Percentiles rank a stretch among this genome's conserved stretches.
phyloP scores from a whole-genome alignment of 768 basidiomycete species.

The Tulasnella sp. region DNA sequence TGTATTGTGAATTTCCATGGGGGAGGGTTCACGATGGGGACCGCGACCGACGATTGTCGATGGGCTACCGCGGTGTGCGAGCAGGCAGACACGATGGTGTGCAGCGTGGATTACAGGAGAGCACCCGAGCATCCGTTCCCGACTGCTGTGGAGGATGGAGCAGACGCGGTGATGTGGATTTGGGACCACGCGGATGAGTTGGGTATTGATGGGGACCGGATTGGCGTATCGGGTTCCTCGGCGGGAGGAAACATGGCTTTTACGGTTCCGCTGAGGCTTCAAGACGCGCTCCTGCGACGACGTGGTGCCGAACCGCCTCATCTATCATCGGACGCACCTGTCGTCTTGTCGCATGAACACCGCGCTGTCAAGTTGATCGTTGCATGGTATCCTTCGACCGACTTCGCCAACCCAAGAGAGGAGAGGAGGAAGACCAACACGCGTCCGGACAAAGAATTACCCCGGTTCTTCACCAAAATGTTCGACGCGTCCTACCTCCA shows the following conservation, averaged over 20 bases:
- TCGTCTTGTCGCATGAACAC: not conserved
- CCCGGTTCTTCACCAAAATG: slow-evolving; percentile 28
- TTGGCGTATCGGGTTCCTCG: slow-evolving; percentile 31
- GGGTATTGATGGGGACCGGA: slow-evolving; percentile 29
- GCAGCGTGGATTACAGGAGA: slow-evolving; percentile 32
- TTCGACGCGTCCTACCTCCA: slow-evolving; percentile 32
- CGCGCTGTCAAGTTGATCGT: slow-evolving; percentile 27
- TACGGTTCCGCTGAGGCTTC: slow-evolving; percentile 26
- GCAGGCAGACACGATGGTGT: slow-evolving; percentile 27
- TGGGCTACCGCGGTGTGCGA: slow-evolving; percentile 27
- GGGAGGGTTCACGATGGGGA: slow-evolving; percentile 1
- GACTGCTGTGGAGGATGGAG: slow-evolving; percentile 32
- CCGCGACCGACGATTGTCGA: slow-evolving; percentile 30
- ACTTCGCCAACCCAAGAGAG: slow-evolving; percentile 29
- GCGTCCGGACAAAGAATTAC: slow-evolving; percentile 27
- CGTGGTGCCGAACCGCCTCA: slow-evolving; percentile 5
- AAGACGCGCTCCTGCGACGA: slow-evolving; percentile 23
- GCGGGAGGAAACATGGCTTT: slow-evolving; percentile 33
- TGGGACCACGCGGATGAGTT: slow-evolving; percentile 25
- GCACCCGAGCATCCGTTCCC: slow-evolving; percentile 33
- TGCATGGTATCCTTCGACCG: slow-evolving; percentile 31
- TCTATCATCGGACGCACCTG: not conserved
- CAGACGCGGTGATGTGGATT: slow-evolving; percentile 30
- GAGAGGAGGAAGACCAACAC: slow-evolving; percentile 21
- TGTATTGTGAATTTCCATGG: slow-evolving; percentile 27